Percentiles rank a stretch among this genome's conserved stretches.
Evolutionary conservation across 2,329 filamentous ascomycete genomes (phyloP).

Genomic region (Cercospora brassicicola): DNA sequence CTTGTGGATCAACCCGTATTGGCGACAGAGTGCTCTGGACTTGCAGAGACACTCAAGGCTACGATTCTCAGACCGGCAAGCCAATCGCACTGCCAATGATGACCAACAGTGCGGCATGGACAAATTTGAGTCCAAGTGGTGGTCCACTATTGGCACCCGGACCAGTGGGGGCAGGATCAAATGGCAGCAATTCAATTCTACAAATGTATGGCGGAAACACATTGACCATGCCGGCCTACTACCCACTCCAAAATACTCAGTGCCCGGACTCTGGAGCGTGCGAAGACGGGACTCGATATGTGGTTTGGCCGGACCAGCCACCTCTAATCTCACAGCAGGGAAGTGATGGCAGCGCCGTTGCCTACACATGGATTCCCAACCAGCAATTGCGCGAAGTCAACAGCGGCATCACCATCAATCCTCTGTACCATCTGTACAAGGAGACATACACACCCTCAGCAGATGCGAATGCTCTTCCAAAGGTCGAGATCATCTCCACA

Average conservation of each 20-base stretch:
- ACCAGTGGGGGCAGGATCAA: constrained; percentile 21
- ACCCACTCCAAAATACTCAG: constrained; percentile 23
- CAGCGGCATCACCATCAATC: constrained; percentile 17
- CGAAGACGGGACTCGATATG: constrained; percentile 26
- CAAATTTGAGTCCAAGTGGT: constrained; percentile 17
- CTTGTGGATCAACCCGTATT: constrained; percentile 27
- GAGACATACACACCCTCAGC: constrained; percentile 15
- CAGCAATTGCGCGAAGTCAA: constrained; percentile 21
- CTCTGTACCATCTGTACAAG: constrained; percentile 26
- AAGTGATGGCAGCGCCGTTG: constrained; percentile 16
- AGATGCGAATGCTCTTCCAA: constrained; percentile 23
- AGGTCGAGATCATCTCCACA: constrained; percentile 17
- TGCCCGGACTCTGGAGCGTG: constrained; percentile 27
- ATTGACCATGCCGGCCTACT: constrained; percentile 19
- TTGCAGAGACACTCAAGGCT: constrained; percentile 30
- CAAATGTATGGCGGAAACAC: constrained; percentile 27
- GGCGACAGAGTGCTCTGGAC: constrained; percentile 30
- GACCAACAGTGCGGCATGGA: constrained; percentile 30
- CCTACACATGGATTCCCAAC: constrained; percentile 29
- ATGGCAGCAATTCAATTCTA: constrained; percentile 24
- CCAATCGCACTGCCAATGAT: constrained; percentile 20
- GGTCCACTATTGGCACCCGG: constrained; percentile 17
- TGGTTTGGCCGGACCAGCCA: constrained; percentile 29
- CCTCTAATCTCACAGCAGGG: constrained; percentile 21
- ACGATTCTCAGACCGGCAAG: constrained; percentile 12